Evolutionary conservation across 2,329 filamentous ascomycete species (phyloP).

Genomic region (Shiraia bambusicola): DNA sequence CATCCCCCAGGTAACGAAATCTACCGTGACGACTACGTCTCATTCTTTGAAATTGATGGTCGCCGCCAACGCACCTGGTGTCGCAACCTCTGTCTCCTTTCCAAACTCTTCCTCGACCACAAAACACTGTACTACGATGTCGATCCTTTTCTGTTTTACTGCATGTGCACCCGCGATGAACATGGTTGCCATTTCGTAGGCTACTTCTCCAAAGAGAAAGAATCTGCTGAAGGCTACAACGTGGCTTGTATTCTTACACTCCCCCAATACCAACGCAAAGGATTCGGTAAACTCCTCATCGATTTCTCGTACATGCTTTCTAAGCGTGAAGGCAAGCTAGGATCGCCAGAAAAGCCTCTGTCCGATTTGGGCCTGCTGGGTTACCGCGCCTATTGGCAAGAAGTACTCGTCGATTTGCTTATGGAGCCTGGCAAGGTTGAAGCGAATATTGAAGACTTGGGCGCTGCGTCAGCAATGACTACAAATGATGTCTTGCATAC

Average conservation of each 20-base stretch:
- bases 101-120: conserved; percentile 95
- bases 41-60: conserved; percentile 97
- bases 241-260: conserved; percentile 96
- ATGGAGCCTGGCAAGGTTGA: conserved; percentile 63
- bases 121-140: conserved; percentile 99
- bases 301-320: conserved; percentile 97
- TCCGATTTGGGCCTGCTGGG: conserved; percentile 90
- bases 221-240: conserved; percentile 95
- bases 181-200: conserved; percentile 94
- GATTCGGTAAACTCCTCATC: conserved; percentile 89
- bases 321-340: conserved; percentile 91
- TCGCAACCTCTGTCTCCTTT: conserved; percentile 89
- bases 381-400: conserved; percentile 97
- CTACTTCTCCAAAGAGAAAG: conserved; percentile 99
- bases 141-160: conserved; percentile 98
- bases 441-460: conserved; percentile 84
- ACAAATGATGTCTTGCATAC: conserved; percentile 95
- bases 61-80: conserved; percentile 94
- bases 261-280: conserved; percentile 93
- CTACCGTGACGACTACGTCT: conserved; percentile 90
- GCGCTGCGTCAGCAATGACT: conserved; percentile 84
- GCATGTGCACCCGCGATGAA: conserved; percentile 88
- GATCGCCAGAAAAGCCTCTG: conserved; percentile 93
- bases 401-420: conserved; percentile 87
- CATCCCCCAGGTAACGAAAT: conserved; percentile 98